These are phyloP conservation scores for Beauveria brongniartii DNA, from an alignment of 2,329 filamentous ascomycete species.

Conservation along the genomic window DNA sequence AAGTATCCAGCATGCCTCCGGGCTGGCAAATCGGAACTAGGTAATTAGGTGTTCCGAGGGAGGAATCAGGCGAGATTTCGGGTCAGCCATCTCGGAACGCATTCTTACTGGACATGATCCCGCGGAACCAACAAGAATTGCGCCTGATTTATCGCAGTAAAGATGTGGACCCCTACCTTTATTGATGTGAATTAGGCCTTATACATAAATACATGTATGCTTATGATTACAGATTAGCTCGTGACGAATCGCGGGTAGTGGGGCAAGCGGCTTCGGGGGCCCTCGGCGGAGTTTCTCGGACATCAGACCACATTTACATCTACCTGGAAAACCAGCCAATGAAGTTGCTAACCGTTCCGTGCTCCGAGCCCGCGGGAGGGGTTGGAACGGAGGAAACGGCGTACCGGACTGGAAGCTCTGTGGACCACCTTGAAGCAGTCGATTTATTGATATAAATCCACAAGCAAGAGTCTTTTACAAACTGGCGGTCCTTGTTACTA, in stretches of 20 bases:
- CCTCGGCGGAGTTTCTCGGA: background rate
- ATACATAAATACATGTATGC: background rate
- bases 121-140: background rate
- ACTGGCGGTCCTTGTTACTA: background rate
- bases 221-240: background rate
- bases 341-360: background rate
- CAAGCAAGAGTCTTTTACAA: background rate
- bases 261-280: background rate
- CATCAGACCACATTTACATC: background rate
- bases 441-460: background rate
- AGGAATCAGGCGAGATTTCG: background rate
- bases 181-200: background rate
- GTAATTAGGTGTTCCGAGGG: background rate
- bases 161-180: background rate
- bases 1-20: background rate
- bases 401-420: background rate
- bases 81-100: background rate
- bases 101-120: background rate
- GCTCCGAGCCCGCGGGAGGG: background rate
- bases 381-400: background rate
- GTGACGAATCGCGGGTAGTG: background rate
- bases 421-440: background rate
- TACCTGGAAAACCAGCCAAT: background rate
- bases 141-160: background rate
- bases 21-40: background rate